phyloP scores from a whole-genome alignment of 1,284 basidiomycete species.

The Boletus mariae region DNA sequence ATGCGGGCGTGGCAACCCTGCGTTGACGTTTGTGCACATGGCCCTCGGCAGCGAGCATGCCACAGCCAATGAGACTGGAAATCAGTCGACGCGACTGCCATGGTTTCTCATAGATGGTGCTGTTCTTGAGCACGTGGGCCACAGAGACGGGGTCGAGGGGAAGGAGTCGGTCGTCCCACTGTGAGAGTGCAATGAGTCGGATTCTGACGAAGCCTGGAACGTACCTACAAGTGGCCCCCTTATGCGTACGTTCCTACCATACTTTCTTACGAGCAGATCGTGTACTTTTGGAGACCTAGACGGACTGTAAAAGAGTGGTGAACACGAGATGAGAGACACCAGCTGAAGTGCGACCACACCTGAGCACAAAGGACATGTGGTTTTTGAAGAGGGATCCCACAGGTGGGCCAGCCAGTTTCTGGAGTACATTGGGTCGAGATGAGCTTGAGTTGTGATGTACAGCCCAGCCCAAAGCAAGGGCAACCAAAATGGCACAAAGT shows the following conservation, averaged over 20 bases:
- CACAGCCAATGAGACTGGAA: conserved; percentile 69
- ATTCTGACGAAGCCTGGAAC: not conserved
- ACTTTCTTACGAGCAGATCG: conserved; percentile 48
- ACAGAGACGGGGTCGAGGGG: conserved; percentile 74
- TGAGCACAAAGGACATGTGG: conserved; percentile 53
- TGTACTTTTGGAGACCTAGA: conserved; percentile 51
- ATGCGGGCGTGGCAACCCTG: conserved; percentile 71
- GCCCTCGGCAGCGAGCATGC: conserved; percentile 76
- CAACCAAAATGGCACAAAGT: not conserved
- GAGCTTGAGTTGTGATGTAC: conserved; percentile 32
- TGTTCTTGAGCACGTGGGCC: conserved; percentile 64
- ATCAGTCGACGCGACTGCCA: conserved; percentile 73
- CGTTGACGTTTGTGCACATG: conserved; percentile 70
- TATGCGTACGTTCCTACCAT: conserved; percentile 59
- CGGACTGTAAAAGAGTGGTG: conserved; percentile 41
- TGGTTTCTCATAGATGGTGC: conserved; percentile 72
- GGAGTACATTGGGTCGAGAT: conserved; percentile 46
- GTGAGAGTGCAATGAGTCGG: conserved; percentile 6
- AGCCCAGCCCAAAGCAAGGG: conserved; percentile 23
- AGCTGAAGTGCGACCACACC: conserved; percentile 39
- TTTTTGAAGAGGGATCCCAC: conserved; percentile 45
- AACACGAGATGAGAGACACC: not conserved
- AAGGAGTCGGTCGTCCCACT: conserved; percentile 77
- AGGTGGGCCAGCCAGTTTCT: conserved; percentile 57
- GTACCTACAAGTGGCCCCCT: conserved; percentile 60